Evolutionary conservation across 1,284 basidiomycete species (phyloP), one percentile per base, ranked within the genome.

Genomic region (Quambalaria eucalypti): DNA sequence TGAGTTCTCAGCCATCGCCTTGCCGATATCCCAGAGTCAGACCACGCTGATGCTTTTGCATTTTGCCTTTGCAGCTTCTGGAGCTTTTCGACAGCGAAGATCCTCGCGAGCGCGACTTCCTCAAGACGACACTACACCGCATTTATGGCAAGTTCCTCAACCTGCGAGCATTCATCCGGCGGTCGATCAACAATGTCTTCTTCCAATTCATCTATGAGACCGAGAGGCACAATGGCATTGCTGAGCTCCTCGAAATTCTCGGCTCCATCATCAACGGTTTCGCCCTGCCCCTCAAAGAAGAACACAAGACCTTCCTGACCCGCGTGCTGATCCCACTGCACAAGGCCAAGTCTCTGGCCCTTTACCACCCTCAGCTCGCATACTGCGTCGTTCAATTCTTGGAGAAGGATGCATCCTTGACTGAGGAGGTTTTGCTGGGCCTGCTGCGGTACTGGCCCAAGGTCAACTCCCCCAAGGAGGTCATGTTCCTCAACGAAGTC

Each of bases 241-340:
- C 95, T 40, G 95, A 99, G 78, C 82, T 99, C 44, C 82, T 99
- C 59, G 95, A 99, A 78, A 99, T 99, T 60, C 82, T 99, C 39
- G 95, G 95, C 1, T 97, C 93, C 26, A 98, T 99, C 79, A 99
- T 99, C 83, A 99, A 99, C 74, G 95, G 95, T 28, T 99, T 99
- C 71, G 95, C 93, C 1, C 79, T 98, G 4, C 95, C 95, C 25
- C 83, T 99, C 73, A 99, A 99, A 79, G 92, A 97, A 60, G 95
- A 99, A 77, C 95, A 99, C 84, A 98, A 98, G 81, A 91, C 83
- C 2, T 99, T 99, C 82, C 81, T 99, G 64, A 90, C 90, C 29
- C 86, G 92, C 31, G 90, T 89, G n/a, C 85, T 98, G 57, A 84
- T 98, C 52, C 95, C 95, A 1, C 80, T 98, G 42, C 95, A 98